phyloP scores from a whole-genome alignment of 2,329 filamentous ascomycete species.

The Venturia oleaginea region DNA sequence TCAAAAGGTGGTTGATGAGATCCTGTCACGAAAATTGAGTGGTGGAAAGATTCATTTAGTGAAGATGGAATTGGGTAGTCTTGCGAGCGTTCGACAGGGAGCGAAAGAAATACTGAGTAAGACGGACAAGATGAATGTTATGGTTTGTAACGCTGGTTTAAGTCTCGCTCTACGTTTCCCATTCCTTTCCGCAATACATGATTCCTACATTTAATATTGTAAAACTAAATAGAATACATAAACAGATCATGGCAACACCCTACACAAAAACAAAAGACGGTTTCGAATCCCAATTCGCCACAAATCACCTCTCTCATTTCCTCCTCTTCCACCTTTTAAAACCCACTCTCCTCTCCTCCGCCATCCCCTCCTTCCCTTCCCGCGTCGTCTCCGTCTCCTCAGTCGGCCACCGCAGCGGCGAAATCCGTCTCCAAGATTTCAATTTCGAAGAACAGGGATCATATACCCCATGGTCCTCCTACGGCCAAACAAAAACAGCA shows the following conservation, averaged over 20 bases:
- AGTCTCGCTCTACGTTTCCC: conserved; percentile 14
- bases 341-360: conserved; percentile 31
- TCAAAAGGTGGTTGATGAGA: conserved; percentile 21
- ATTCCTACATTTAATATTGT: too few species aligned
- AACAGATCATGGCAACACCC: conserved; percentile 22
- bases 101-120: conserved; percentile 19
- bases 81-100: conserved; percentile 19
- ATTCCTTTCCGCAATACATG: neutral
- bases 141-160: conserved; percentile 14
- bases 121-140: conserved; percentile 15
- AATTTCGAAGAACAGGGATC: conserved; percentile 25
- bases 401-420: conserved; percentile 29
- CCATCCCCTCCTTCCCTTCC: conserved; percentile 32
- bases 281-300: conserved; percentile 44
- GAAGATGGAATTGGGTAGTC: conserved; percentile 20
- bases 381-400: conserved; percentile 41
- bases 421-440: conserved; percentile 31
- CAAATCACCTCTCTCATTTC: conserved; percentile 47
- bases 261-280: conserved; percentile 25
- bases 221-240: too few species aligned
- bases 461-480: conserved; percentile 32
- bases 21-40: conserved; percentile 17
- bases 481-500: conserved; percentile 43
- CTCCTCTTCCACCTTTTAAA: conserved; percentile 44
- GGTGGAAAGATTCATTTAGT: conserved; percentile 20